A percentile compares a stretch with the other conserved stretches of the same genome.
Evolutionary conservation across 257 asterid genomes (phyloP).

Genomic region (Solanum neorickii): DNA sequence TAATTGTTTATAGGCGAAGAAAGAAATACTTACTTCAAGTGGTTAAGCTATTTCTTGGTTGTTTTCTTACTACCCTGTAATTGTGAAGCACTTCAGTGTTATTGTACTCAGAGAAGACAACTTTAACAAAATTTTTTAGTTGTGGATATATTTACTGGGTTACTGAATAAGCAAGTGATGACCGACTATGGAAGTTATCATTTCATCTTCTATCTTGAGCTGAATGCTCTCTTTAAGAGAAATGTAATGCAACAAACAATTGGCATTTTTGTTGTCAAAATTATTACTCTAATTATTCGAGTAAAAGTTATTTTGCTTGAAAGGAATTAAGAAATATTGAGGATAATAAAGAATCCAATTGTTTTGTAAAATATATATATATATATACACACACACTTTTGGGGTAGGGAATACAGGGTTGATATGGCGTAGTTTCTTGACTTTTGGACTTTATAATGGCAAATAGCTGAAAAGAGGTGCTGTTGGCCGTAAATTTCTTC

Average conservation of each 20-base stretch:
- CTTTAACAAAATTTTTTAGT: neutral
- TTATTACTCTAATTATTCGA: neutral
- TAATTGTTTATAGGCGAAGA: neutral
- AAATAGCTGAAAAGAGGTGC: neutral
- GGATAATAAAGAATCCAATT: neutral
- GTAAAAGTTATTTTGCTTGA: neutral
- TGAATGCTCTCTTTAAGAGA: neutral
- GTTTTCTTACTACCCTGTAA: neutral
- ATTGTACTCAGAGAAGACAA: neutral
- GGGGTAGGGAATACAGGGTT: neutral
- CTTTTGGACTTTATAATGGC: neutral
- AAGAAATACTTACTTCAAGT: neutral
- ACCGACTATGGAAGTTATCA: neutral
- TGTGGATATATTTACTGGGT: neutral
- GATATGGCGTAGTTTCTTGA: neutral
- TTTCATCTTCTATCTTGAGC: neutral
- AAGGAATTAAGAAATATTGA: neutral
- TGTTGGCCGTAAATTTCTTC: neutral
- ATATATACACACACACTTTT: neutral
- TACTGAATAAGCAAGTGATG: neutral
- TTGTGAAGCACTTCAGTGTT: neutral
- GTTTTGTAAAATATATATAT: neutral
- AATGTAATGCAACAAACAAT: neutral
- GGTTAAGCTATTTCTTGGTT: neutral
- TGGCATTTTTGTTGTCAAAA: neutral